Evolutionary conservation across 768 basidiomycete genomes (phyloP).

Genomic region (Zangia roseola): DNA sequence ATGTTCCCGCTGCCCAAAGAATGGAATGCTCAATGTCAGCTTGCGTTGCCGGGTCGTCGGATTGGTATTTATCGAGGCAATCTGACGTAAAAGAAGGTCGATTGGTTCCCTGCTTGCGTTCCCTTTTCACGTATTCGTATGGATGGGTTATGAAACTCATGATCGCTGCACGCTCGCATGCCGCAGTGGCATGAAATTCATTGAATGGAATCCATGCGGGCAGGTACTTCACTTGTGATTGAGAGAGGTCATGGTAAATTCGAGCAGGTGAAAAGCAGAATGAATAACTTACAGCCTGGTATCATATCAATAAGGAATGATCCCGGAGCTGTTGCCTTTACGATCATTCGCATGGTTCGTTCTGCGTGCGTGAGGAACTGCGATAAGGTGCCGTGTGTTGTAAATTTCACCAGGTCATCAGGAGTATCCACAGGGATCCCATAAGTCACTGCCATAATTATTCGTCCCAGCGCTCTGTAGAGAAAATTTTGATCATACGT

Average conservation of each 20-base stretch:
- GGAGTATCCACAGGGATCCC: slow-evolving; percentile 19
- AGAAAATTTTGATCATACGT: background rate
- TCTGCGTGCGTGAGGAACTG: slow-evolving; percentile 33
- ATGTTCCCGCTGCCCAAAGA: slow-evolving; percentile 14
- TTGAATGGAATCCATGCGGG: too few relatives aligned
- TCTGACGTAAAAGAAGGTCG: slow-evolving; percentile 17
- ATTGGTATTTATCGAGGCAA: slow-evolving; percentile 10
- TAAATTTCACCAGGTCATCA: slow-evolving; percentile 18
- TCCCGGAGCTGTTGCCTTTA: slow-evolving; percentile 26
- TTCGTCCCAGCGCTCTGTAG: slow-evolving; percentile 10
- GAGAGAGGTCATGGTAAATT: background rate
- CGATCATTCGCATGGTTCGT: slow-evolving; percentile 24
- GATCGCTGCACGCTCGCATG: too few relatives aligned
- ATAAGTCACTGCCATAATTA: slow-evolving; percentile 25
- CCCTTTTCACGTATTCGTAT: slow-evolving; percentile 4
- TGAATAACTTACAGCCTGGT: slow-evolving; percentile 22
- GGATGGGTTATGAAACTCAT: too few relatives aligned
- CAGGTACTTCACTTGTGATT: slow-evolving; percentile 26
- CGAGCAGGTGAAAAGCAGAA: background rate
- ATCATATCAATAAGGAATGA: slow-evolving; percentile 31
- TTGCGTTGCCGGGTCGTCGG: slow-evolving; percentile 2
- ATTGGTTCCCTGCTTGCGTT: slow-evolving; percentile 10
- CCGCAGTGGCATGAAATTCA: too few relatives aligned
- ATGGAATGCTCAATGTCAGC: slow-evolving; percentile 7
- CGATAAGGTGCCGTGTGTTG: background rate